phyloP scores from a whole-genome alignment of 75 land plant species.

The Chamaecyparis obtusa region DNA sequence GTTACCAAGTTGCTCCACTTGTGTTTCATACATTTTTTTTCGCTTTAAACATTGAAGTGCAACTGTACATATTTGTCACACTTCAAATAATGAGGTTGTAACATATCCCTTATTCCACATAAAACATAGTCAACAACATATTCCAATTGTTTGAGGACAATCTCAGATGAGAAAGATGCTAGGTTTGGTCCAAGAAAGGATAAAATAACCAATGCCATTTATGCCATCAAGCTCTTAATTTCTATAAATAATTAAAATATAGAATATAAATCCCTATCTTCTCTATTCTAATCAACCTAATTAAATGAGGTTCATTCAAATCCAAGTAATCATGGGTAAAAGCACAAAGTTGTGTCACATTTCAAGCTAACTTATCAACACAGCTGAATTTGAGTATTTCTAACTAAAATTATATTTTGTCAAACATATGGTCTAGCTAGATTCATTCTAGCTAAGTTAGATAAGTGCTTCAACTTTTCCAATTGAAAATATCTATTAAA shows the following conservation, averaged over 20 bases:
- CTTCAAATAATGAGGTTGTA: background rate
- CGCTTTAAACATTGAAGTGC: constrained; percentile 36
- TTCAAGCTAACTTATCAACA: too few relatives aligned
- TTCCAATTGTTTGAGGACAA: background rate
- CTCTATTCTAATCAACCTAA: background rate
- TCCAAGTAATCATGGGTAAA: background rate
- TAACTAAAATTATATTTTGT: too few relatives aligned
- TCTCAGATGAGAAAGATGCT: background rate
- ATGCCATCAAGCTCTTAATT: background rate
- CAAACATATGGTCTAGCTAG: too few relatives aligned
- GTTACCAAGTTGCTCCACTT: constrained; percentile 37
- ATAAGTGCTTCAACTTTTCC: too few relatives aligned
- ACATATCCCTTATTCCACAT: background rate
- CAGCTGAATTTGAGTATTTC: too few relatives aligned
- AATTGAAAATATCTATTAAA: too few relatives aligned
- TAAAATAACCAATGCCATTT: background rate
- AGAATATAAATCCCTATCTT: background rate
- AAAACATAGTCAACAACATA: background rate
- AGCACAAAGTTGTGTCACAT: too few relatives aligned
- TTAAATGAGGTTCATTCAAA: background rate
- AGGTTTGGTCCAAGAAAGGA: background rate
- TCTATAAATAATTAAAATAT: background rate
- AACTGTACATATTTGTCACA: constrained; percentile 14
- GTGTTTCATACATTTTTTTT: constrained; percentile 35
- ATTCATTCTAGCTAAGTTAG: too few relatives aligned